Evolutionary conservation across 176 grass and related monocot species (phyloP).

Genomic region (Carex parvula): DNA sequence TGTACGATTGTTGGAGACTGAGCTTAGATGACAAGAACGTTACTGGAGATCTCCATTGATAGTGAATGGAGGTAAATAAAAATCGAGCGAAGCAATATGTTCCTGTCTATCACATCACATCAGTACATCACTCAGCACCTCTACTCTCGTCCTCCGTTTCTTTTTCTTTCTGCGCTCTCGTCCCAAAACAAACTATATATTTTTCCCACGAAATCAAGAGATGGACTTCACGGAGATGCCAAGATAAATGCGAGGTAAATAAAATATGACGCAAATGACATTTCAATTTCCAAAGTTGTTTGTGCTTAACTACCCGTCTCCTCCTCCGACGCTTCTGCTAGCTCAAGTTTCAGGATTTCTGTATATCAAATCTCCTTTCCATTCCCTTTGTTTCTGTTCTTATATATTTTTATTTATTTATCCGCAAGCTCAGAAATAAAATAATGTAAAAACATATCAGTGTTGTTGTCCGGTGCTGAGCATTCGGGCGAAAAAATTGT

Average conservation of each 20-base stretch:
- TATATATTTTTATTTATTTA: slow-evolving; percentile 10
- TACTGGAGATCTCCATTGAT: background rate
- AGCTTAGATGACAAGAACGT: background rate
- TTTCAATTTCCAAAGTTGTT: slow-evolving; percentile 31
- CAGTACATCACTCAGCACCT: background rate
- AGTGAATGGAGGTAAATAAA: background rate
- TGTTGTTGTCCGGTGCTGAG: background rate
- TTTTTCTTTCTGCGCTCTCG: background rate
- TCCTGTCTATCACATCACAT: slow-evolving; percentile 19
- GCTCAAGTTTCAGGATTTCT: background rate
- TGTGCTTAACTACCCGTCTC: slow-evolving; percentile 15
- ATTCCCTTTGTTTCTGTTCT: background rate
- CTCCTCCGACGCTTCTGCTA: background rate
- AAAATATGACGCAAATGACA: background rate
- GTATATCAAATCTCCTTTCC: background rate
- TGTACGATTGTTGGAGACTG: too few relatives aligned
- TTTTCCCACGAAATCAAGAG: background rate
- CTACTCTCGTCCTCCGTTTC: background rate
- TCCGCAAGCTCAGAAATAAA: background rate
- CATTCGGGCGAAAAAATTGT: background rate
- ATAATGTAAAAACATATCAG: background rate
- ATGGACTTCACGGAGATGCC: background rate
- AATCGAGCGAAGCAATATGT: background rate
- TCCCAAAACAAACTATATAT: background rate
- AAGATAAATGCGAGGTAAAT: slow-evolving; percentile 4